phyloP scores from a whole-genome alignment of 2,329 filamentous ascomycete species.

The Aspergillus novofumigatus region DNA sequence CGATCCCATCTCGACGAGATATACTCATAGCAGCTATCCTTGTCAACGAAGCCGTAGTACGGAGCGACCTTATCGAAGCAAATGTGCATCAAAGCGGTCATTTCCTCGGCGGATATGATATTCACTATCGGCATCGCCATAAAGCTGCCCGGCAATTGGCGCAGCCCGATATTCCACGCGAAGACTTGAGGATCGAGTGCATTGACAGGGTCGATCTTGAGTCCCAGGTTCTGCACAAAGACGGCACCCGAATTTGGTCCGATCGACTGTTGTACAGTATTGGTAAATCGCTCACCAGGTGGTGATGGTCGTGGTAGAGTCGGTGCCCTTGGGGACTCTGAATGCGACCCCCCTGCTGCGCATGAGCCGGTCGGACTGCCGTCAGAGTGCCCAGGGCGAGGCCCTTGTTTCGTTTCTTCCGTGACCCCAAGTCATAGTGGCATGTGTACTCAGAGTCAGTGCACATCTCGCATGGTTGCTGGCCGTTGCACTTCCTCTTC shows the following conservation, averaged over 20 bases:
- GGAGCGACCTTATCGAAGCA: constrained; percentile 52
- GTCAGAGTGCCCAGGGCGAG: too few relatives aligned
- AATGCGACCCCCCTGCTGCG: constrained; percentile 7
- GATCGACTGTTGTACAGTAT: constrained; percentile 22
- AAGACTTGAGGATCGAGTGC: constrained; percentile 52
- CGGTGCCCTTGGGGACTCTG: too few relatives aligned
- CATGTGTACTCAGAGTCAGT: constrained; percentile 51
- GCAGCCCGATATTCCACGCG: constrained; percentile 48
- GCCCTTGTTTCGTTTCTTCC: constrained; percentile 12
- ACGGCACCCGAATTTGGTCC: constrained; percentile 56
- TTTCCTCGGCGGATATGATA: constrained; percentile 45
- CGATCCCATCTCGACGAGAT: constrained; percentile 25
- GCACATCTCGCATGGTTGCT: constrained; percentile 49
- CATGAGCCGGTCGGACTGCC: constrained; percentile 21
- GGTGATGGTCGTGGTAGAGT: too few relatives aligned
- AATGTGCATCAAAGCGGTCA: constrained; percentile 40
- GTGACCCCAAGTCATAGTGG: constrained; percentile 32
- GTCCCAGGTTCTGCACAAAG: constrained; percentile 50
- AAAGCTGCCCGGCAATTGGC: neutral
- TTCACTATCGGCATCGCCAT: constrained; percentile 35
- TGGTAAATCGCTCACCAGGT: neutral
- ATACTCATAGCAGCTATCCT: constrained; percentile 12
- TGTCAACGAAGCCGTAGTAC: constrained; percentile 48
- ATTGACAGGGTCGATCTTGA: constrained; percentile 49
- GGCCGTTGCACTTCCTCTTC: constrained; percentile 53